Percentiles rank a stretch among this genome's conserved stretches.
phyloP scores from a whole-genome alignment of 441 rosid genomes.

The Euphorbia schlechtendalii region DNA sequence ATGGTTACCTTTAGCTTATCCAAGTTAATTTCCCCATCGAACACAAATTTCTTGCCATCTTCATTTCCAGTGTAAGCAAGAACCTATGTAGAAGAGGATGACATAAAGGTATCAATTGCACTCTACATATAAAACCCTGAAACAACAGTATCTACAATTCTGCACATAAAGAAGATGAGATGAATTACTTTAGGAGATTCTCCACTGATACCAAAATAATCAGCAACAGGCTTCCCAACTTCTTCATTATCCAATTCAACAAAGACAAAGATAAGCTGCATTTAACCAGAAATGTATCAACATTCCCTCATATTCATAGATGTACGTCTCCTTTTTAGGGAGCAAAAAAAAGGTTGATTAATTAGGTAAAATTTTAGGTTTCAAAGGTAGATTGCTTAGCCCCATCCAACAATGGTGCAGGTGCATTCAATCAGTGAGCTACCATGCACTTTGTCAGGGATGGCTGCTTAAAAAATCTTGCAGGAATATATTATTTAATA shows the following conservation, averaged over 20 bases:
- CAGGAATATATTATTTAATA: no score
- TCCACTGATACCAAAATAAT: conserved; percentile 79
- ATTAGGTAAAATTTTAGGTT: no score
- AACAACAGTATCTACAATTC: background rate
- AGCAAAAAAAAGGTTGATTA: no score
- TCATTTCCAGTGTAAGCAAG: conserved; percentile 86
- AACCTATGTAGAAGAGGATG: conserved; percentile 37
- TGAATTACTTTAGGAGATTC: conserved; percentile 54
- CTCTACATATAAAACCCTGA: background rate
- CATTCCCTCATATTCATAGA: no score
- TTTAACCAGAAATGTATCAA: no score
- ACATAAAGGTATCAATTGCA: conserved; percentile 6
- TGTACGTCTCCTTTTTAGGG: no score
- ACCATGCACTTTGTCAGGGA: background rate
- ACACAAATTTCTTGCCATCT: conserved; percentile 55
- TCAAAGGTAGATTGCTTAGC: background rate
- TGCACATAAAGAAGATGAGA: background rate
- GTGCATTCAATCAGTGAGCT: no score
- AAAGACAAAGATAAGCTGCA: conserved; percentile 82
- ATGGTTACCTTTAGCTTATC: conserved; percentile 62
- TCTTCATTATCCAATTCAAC: conserved; percentile 92
- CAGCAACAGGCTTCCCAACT: conserved; percentile 85
- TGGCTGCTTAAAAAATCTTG: background rate
- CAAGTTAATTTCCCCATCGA: conserved; percentile 56
- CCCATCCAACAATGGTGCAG: no score